phyloP scores from a whole-genome alignment of 306 rosid genomes.

The Abrus precatorius region DNA sequence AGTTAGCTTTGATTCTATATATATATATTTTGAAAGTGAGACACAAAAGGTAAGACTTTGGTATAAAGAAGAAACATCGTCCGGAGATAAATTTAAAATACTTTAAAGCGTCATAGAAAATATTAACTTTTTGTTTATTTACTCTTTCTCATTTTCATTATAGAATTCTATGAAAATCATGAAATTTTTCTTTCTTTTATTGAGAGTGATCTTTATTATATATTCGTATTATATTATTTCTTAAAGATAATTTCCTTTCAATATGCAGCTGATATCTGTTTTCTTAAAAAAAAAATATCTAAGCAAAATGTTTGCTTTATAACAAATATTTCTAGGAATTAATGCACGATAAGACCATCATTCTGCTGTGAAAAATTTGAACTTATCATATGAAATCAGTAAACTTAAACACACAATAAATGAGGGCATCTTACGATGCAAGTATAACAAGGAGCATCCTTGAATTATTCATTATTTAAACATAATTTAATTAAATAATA shows the following conservation, averaged over 20 bases:
- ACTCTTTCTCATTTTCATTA: background rate
- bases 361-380: background rate
- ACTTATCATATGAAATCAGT: background rate
- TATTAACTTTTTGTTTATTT: background rate
- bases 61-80: background rate
- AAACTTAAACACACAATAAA: background rate
- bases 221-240: too few species aligned
- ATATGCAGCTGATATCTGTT: background rate
- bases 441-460: conserved; percentile 6
- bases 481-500: too few species aligned
- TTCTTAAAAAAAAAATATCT: background rate
- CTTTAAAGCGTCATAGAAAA: background rate
- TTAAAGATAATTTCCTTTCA: background rate
- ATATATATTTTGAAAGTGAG: background rate
- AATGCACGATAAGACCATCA: background rate
- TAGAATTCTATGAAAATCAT: background rate
- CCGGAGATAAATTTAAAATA: background rate
- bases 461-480: too few species aligned
- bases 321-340: background rate
- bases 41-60: background rate
- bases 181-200: background rate
- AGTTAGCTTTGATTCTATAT: background rate
- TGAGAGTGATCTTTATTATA: background rate
- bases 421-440: conserved; percentile 4
- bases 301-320: background rate